Evolutionary conservation across 805 yeast genomes (phyloP), one percentile per base, ranked within the genome.

Genomic region (Candida maltosa): DNA sequence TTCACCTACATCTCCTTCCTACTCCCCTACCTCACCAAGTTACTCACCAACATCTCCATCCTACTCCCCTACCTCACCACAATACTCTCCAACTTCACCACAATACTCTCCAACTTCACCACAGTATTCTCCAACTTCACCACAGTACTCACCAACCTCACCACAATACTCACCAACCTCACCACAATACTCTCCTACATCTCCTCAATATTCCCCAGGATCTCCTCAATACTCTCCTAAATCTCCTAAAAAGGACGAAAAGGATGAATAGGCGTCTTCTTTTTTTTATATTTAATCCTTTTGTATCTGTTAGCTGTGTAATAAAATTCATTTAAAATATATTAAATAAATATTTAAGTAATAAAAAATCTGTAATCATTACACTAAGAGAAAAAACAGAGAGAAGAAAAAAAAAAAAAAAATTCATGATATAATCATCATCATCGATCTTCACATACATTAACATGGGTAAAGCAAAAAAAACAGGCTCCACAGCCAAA

Each of bases 111-210:
- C 86, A 20, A 51, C 58, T 5, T 55, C 64, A 2, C 81, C 81
- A 31, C 44, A 51, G 10, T 73, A 69, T 44, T 56, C 77, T 0
- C 89, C 89, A 40, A 84, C 95, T 0, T 80, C 89, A 0, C 97
- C 96, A 39, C 50, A 65, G 1, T 87, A 87, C 58, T 71, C 82
- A 1, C 95, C 95, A 31, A 83, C 89, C 2, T 76, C 85, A 5
- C 97, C 96, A 38, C 49, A 65, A 1, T 87, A 86, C 58, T 71
- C 82, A 1, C 95, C 95, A 31, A 83, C 89, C 2, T 76, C 85
- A 5, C 89, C 93, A 43, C 41, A 51, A 3, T 83, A 81, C 55
- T 64, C 65, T n/a, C 74, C 74, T 38, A 84, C 94, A 0, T 80
- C 91, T 0, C 89, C 93, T 42, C 44, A 53, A 3, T 83, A 81